These are phyloP conservation scores for Alternaria brassicae DNA, from an alignment of 2,329 filamentous ascomycete genomes.

Conservation along the genomic window DNA sequence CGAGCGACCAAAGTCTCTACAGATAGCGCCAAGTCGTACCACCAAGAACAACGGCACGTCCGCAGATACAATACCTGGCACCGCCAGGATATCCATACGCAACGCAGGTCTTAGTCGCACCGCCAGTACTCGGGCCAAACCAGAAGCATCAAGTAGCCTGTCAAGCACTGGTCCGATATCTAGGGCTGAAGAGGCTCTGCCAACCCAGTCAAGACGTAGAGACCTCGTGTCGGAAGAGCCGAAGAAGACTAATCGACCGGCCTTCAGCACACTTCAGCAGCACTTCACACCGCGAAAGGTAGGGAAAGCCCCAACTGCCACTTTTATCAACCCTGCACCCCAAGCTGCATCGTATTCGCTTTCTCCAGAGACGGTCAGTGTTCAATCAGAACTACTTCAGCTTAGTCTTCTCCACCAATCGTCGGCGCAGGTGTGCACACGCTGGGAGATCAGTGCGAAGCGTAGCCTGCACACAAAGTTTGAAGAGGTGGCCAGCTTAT, in stretches of 20 bases:
- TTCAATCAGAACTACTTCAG: slow-evolving; percentile 51
- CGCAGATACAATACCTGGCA: slow-evolving; percentile 16
- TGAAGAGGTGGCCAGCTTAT: slow-evolving; percentile 47
- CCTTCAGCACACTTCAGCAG: slow-evolving; percentile 50
- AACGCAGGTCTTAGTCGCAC: slow-evolving; percentile 37
- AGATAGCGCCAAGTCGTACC: slow-evolving; percentile 19
- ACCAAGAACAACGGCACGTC: slow-evolving; percentile 14
- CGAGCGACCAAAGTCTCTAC: slow-evolving; percentile 38
- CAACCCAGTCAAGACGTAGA: slow-evolving; percentile 23
- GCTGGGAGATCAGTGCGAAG: slow-evolving; percentile 47
- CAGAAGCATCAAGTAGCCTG: slow-evolving; percentile 20
- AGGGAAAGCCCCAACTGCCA: slow-evolving; percentile 45
- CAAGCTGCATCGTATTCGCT: slow-evolving; percentile 28
- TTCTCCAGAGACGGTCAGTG: slow-evolving; percentile 37
- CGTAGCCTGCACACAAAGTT: slow-evolving; percentile 41
- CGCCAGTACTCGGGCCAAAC: slow-evolving; percentile 30
- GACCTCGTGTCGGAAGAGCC: slow-evolving; percentile 32
- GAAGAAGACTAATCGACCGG: slow-evolving; percentile 37
- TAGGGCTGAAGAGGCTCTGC: slow-evolving; percentile 20
- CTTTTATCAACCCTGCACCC: slow-evolving; percentile 44
- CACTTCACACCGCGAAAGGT: slow-evolving; percentile 51
- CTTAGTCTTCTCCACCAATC: slow-evolving; percentile 46
- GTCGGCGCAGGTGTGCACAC: slow-evolving; percentile 27
- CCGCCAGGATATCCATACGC: slow-evolving; percentile 29
- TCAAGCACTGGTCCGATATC: slow-evolving; percentile 13